Base-by-base conservation (phyloP, 306 rosid genomes). In the Gastrolobium villosum region DNA sequence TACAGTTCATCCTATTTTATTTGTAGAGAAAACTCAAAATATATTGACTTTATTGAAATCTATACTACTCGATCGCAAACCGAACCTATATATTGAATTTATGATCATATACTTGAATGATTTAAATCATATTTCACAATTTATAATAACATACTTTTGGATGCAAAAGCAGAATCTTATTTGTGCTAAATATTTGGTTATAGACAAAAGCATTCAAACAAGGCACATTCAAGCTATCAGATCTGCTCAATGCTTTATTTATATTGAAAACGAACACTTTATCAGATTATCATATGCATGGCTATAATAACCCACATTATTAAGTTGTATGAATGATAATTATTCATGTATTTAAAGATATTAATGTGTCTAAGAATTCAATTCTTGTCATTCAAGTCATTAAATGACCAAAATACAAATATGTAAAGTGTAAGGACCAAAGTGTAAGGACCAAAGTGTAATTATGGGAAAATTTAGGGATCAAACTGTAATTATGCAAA, bases 191-290 rank as follows among this genome's bases (percentile, higher is more conserved):
- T 49, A 74, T 80, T 78, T 89, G 86, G 80, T 87, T 57, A 83
- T 91, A 80, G 98, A 95, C 76, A 93, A 88, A 85, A 95, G 99
- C 89, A 95, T 95, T 76, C 98, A 95, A 87, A 87, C 80, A 69
- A 97, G 85, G 60, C 91, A 95, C 84, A 91, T 95, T 75, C 94
- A 93, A 82, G 98, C 99, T 2, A 95, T 95, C 85, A 88, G 97
- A 93, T 93, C 99, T 3, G 96, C 99, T 76, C 99, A 93, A 72
- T 96, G 88, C 77, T 93, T 88, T 74, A 91, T 95, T 65, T 95
- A 95, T 83, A 93, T 95, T 31, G 99, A 93, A 84, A 95, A 95
- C 77, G 98, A 93, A 82, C 93, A 93, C 69, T 95, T 95, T 76
- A 77, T 95, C 60, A 97, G 99, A 80, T 89, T 98, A 37, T 95